Evolutionary conservation across 1,139 yeast genomes (phyloP), one percentile per base, ranked within the genome.

Genomic region (Blastobotrys capitulatus): DNA sequence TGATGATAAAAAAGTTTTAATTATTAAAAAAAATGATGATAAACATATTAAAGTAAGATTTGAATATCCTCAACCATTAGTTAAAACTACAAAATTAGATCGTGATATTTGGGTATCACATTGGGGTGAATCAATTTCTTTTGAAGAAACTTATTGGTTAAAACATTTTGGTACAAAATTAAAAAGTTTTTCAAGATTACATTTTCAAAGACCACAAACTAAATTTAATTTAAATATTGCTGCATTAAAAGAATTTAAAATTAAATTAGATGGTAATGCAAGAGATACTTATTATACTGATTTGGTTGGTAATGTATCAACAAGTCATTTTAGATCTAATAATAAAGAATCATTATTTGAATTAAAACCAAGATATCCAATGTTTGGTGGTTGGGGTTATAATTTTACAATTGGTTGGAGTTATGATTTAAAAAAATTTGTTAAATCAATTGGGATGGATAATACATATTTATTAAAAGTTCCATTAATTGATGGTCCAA

Each of bases 381-480:
- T 92, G 8, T 86, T 88, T 69, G 99, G 98, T 45, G 95, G 90
- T 38, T 92, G 99, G 99, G 79, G 83, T 60, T 92, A 89, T 70
- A 89, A 92, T 69, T 92, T 88, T 73, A 92, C 98, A 19, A 71
- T 92, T 61, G 97, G 97, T 7, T 94, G 96, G 96, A 79, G 83
- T 50, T 78, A 80, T 56, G 71, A 74, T 38, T 69, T 89, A 43
- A 63, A 71, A 26, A 70, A 78, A 45, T 81, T 76, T 59, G 72
- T 88, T 51, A 64, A 66, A 54, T 57, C 71, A 13, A 57, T 66
- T 20, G 66, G 63, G 15, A 64, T 66, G n/a, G 83, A 82, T 54
- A 75, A 76, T 44, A 18, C 26, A 19, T 87, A 80, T 63, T 65
- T 86, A 35, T 70, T 86, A 38, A 76, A 74, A 48, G 78, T 89